Evolutionary conservation across 371 early-diverging fungal genomes (phyloP).

Genomic region (Dinochytrium kinnereticum): DNA sequence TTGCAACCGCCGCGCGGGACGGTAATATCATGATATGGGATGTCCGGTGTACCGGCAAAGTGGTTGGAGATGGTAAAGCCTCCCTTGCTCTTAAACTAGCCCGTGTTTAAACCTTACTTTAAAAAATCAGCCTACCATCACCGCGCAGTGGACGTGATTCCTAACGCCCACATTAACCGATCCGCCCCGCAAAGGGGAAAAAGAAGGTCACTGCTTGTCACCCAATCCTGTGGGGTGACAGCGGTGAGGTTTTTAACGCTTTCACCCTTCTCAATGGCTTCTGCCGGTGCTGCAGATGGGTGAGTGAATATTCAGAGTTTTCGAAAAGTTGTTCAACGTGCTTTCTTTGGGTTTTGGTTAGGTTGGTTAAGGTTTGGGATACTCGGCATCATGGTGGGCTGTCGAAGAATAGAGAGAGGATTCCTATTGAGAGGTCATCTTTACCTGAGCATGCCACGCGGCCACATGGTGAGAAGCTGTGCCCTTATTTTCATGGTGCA

Average conservation of each 20-base stretch:
- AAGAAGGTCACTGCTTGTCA: constrained; percentile 18
- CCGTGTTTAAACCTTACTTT: constrained; percentile 2
- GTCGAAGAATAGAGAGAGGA: constrained; percentile 4
- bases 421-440: constrained; percentile 24
- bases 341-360: not conserved
- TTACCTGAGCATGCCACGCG: constrained; percentile 11
- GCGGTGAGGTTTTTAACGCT: constrained; percentile 55
- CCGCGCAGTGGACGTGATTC: constrained; percentile 36
- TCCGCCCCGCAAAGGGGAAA: not conserved
- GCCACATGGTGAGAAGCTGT: constrained; percentile 22
- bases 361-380: constrained; percentile 40
- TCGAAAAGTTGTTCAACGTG: constrained; percentile 1
- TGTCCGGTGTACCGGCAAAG: constrained; percentile 49
- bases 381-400: constrained; percentile 18
- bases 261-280: constrained; percentile 50
- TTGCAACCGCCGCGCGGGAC: constrained; percentile 68
- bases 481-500: no score
- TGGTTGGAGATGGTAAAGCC: constrained; percentile 32
- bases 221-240: constrained; percentile 56
- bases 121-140: constrained; percentile 12
- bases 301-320: constrained; percentile 27
- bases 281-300: constrained; percentile 70
- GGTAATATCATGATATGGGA: constrained; percentile 73
- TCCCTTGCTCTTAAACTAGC: no score
- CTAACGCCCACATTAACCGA: constrained; percentile 34